These are phyloP conservation scores for Tetrahymena malaccensis DNA, from an alignment of 73 alveolate species.

Conservation along the genomic window DNA sequence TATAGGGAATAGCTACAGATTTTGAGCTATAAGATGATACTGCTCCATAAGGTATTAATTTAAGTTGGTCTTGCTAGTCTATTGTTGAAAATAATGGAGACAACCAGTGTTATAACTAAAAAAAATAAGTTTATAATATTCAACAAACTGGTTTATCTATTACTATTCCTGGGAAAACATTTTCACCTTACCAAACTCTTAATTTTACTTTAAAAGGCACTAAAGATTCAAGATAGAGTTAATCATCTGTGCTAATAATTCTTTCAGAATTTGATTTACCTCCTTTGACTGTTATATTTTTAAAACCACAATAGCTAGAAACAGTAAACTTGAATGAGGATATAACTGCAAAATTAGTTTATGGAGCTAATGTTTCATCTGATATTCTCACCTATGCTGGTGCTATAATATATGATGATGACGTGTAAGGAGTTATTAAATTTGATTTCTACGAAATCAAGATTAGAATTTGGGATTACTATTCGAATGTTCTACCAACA, in stretches of 20 bases:
- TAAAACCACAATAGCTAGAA: no score
- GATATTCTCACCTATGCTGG: background rate
- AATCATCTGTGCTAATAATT: no score
- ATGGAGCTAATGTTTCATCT: background rate
- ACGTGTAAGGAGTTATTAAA: background rate
- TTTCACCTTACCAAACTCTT: background rate
- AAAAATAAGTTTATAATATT: background rate
- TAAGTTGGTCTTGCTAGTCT: background rate
- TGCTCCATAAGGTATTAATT: background rate
- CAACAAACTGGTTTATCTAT: background rate
- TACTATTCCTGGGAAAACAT: background rate
- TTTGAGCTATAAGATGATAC: background rate
- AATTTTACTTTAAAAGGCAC: background rate
- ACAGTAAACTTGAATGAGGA: background rate
- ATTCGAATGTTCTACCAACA: background rate
- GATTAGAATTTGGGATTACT: background rate
- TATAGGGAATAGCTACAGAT: background rate
- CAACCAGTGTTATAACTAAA: background rate
- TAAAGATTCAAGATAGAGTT: background rate
- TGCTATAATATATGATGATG: background rate
- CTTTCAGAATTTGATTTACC: background rate
- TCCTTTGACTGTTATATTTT: background rate
- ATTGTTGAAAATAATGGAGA: background rate
- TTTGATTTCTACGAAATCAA: background rate
- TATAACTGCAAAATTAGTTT: background rate